phyloP scores from a whole-genome alignment of 768 basidiomycete species.

The Tricholoma flavovirens region DNA sequence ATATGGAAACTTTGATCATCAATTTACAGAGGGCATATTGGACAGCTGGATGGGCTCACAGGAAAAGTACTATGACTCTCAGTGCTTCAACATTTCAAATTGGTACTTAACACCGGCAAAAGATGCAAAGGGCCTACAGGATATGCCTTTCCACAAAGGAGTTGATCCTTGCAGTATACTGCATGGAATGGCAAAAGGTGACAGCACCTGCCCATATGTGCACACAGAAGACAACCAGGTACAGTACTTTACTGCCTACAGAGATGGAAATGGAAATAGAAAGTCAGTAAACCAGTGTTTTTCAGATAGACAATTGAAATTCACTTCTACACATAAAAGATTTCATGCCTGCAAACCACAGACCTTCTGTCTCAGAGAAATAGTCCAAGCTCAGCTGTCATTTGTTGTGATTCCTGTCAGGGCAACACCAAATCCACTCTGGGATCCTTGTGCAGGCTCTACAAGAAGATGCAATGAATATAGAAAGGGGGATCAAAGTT shows the following conservation, averaged over 20 bases:
- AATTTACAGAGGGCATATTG: no score
- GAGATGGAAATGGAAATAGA: background rate
- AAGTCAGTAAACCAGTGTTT: background rate
- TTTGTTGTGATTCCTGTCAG: background rate
- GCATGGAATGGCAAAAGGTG: background rate
- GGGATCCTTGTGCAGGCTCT: no score
- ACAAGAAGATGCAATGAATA: no score
- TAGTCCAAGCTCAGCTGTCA: background rate
- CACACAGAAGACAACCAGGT: slow-evolving; percentile 14
- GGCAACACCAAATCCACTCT: no score
- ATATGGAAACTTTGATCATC: no score
- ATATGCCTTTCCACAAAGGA: background rate
- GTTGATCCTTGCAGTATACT: slow-evolving; percentile 8
- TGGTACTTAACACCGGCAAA: slow-evolving; percentile 6
- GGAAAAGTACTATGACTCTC: no score
- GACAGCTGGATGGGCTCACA: no score
- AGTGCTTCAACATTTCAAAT: background rate
- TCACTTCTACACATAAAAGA: background rate
- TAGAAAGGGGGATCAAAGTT: no score
- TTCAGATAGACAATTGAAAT: background rate
- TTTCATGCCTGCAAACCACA: background rate
- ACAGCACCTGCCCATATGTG: background rate
- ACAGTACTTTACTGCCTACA: background rate
- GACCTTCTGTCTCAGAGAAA: background rate
- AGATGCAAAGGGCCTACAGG: background rate